Evolutionary conservation across 2,329 filamentous ascomycete species (phyloP).

Genomic region (Talaromyces sp.): DNA sequence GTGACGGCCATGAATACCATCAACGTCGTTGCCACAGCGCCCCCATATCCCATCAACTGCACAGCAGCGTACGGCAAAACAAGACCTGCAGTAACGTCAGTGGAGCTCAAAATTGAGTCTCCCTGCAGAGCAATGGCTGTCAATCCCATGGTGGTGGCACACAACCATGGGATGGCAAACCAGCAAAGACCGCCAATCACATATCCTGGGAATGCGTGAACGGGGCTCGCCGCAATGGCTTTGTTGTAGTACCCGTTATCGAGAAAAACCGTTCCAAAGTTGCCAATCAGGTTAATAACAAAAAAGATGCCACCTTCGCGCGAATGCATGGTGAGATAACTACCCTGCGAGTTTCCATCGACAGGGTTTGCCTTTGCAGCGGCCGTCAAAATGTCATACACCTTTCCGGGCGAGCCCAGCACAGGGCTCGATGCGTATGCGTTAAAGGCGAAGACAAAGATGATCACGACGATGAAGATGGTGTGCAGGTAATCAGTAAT

Average conservation of each 20-base stretch:
- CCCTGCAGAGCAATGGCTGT: conserved; percentile 74
- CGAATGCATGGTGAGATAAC: conserved; percentile 81
- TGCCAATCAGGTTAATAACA: conserved; percentile 82
- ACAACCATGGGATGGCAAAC: conserved; percentile 91
- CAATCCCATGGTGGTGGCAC: conserved; percentile 83
- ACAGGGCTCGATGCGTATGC: conserved; percentile 69
- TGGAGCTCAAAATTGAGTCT: conserved; percentile 65
- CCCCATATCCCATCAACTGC: conserved; percentile 74
- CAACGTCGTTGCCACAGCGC: conserved; percentile 71
- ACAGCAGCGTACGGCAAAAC: conserved; percentile 83
- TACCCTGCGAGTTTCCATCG: conserved; percentile 72
- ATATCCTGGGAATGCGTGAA: conserved; percentile 83
- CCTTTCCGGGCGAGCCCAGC: conserved; percentile 68
- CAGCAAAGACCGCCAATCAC: conserved; percentile 80
- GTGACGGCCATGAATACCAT: conserved; percentile 91
- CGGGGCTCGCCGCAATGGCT: conserved; percentile 80
- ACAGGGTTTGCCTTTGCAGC: conserved; percentile 69
- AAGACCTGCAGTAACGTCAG: conserved; percentile 75
- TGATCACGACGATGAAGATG: conserved; percentile 68
- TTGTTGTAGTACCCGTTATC: conserved; percentile 92
- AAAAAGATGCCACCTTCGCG: conserved; percentile 83
- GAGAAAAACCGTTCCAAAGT: conserved; percentile 78
- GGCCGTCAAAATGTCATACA: conserved; percentile 72
- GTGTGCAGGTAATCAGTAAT: conserved; percentile 84
- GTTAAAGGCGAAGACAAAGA: conserved; percentile 79